phyloP scores from a whole-genome alignment of 345 rosid species.

The Heritiera littoralis region DNA sequence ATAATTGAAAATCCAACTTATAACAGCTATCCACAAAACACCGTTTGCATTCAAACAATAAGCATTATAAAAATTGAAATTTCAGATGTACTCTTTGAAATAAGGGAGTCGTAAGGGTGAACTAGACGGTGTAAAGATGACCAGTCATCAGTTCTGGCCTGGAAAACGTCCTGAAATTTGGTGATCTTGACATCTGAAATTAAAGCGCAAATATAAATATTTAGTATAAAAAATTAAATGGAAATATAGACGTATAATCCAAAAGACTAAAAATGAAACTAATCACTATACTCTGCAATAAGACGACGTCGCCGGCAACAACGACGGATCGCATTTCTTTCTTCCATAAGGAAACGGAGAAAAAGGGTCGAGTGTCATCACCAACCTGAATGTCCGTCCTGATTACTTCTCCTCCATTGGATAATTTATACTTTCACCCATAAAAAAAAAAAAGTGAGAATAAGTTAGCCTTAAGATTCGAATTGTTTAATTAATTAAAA shows the following conservation, averaged over 20 bases:
- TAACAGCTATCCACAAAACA: background rate
- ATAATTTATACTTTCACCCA: slow-evolving; percentile 40
- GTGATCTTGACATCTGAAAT: slow-evolving; percentile 50
- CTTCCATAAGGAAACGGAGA: slow-evolving; percentile 53
- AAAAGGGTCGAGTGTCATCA: slow-evolving; percentile 50
- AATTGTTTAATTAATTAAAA: background rate
- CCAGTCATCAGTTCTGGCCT: slow-evolving; percentile 48
- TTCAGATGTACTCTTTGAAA: slow-evolving; percentile 38
- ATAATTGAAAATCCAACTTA: background rate
- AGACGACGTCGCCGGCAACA: slow-evolving; percentile 41
- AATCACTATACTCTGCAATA: slow-evolving; percentile 41
- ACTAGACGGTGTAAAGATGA: slow-evolving; percentile 39
- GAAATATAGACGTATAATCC: background rate
- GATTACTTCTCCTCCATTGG: slow-evolving; percentile 46
- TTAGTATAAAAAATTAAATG: background rate
- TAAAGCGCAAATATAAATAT: background rate
- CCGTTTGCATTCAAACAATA: background rate
- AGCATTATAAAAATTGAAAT: background rate
- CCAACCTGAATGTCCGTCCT: slow-evolving; percentile 63
- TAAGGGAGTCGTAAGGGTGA: slow-evolving; percentile 35
- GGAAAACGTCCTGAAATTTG: slow-evolving; percentile 37
- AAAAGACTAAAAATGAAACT: background rate
- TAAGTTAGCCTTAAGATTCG: background rate
- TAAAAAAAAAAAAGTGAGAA: background rate
- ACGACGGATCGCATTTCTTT: slow-evolving; percentile 39